Evolutionary conservation across 108 stramenopile species (phyloP).

Genomic region (Mediolabrus comicus): DNA sequence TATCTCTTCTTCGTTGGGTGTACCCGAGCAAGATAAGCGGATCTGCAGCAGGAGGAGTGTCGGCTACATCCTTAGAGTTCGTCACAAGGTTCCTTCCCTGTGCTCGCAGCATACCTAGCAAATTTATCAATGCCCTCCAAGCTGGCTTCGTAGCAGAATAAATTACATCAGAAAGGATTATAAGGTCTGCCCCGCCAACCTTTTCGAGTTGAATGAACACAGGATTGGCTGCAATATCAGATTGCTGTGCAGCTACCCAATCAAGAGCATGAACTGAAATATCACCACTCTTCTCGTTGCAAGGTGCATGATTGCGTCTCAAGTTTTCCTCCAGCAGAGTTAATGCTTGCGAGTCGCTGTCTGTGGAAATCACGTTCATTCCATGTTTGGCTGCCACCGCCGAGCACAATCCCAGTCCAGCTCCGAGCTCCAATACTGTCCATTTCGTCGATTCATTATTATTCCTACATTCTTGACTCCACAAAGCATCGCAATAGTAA

Average conservation of each 20-base stretch:
- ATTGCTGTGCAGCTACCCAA: constrained; percentile 1
- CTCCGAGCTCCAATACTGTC: constrained; percentile 26
- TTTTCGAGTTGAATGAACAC: constrained; percentile 12
- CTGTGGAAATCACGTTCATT: constrained; percentile 16
- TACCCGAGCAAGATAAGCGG: constrained; percentile 1
- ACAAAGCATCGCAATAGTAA: constrained; percentile 12
- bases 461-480: background rate
- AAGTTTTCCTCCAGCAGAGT: constrained; percentile 11
- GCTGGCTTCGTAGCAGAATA: constrained; percentile 14
- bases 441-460: background rate
- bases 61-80: background rate
- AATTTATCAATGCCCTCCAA: constrained; percentile 5
- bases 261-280: background rate
- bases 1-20: constrained; percentile 14
- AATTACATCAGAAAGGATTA: constrained; percentile 9
- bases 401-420: constrained; percentile 14
- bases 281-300: background rate
- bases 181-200: constrained; percentile 3
- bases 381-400: constrained; percentile 13
- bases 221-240: background rate
- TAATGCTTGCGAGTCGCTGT: constrained; percentile 6
- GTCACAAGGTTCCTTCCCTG: background rate
- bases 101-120: background rate
- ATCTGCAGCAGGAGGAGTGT: background rate
- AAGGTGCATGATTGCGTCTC: background rate